Evolutionary conservation across 208 protist species (phyloP).

Genomic region (Phytomonas serpens): DNA sequence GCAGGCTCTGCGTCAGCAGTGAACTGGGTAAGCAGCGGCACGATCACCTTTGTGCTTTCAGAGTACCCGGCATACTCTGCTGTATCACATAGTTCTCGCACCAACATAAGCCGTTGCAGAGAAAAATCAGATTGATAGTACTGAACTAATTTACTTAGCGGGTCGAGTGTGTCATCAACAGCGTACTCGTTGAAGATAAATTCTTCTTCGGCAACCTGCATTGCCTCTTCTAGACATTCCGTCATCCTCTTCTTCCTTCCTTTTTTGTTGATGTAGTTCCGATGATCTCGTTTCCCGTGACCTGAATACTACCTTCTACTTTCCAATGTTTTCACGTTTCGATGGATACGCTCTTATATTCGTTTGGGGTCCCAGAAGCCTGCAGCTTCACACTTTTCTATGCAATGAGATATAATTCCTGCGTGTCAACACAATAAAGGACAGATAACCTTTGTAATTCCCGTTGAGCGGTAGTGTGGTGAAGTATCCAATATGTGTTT

Average conservation of each 20-base stretch:
- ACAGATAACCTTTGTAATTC: neutral
- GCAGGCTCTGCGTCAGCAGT: slow-evolving; percentile 83
- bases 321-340: neutral
- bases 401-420: neutral
- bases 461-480: neutral
- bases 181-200: slow-evolving; percentile 92
- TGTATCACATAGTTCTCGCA: slow-evolving; percentile 82
- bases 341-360: neutral
- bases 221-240: slow-evolving; percentile 42
- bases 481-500: neutral
- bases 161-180: slow-evolving; percentile 91
- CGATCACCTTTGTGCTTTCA: slow-evolving; percentile 59
- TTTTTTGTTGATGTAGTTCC: neutral
- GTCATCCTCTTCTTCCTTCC: slow-evolving; percentile 16
- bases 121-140: slow-evolving; percentile 90
- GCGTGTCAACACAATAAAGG: neutral
- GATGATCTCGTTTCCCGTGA: neutral
- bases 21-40: slow-evolving; percentile 86
- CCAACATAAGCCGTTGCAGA: slow-evolving; percentile 79
- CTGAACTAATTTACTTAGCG: slow-evolving; percentile 67
- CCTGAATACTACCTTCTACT: neutral
- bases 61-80: slow-evolving; percentile 75
- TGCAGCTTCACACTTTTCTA: neutral
- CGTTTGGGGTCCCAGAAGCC: neutral
- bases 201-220: slow-evolving; percentile 70